These are phyloP conservation scores for Cryptococcus depauperatus DNA, from an alignment of 1,284 basidiomycete species.

Conservation along the genomic window DNA sequence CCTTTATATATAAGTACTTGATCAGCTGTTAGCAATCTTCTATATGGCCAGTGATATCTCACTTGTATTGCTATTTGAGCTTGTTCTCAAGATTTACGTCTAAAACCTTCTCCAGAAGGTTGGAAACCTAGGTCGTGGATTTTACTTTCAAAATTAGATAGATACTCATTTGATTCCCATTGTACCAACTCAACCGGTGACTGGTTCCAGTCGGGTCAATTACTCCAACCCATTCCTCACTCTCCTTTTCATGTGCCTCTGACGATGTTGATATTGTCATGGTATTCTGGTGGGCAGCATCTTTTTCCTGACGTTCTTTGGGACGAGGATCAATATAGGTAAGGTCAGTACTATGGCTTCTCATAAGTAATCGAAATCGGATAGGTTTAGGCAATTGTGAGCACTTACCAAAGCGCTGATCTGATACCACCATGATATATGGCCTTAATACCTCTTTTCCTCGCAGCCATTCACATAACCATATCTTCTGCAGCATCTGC, in stretches of 20 bases:
- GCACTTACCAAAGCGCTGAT: constrained; percentile 39
- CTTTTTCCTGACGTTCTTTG: constrained; percentile 20
- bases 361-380: too few relatives aligned
- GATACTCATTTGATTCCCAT: constrained; percentile 36
- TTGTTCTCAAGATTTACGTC: constrained; percentile 1
- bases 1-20: too few relatives aligned
- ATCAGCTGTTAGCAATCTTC: too few relatives aligned
- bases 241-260: constrained; percentile 4
- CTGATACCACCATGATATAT: constrained; percentile 43
- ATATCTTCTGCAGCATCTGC: constrained; percentile 44
- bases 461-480: constrained; percentile 35
- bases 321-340: constrained; percentile 36
- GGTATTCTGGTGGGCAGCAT: constrained; percentile 6
- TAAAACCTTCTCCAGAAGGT: constrained; percentile 37
- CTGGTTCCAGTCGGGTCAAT: constrained; percentile 22
- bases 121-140: constrained; percentile 41
- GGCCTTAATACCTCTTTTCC: constrained; percentile 43
- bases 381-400: neutral
- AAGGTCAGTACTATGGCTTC: constrained; percentile 29
- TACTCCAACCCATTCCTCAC: constrained; percentile 9
- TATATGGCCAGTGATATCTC: too few relatives aligned
- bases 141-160: constrained; percentile 37
- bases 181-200: constrained; percentile 39
- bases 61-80: too few relatives aligned
- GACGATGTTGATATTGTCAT: neutral